These are phyloP conservation scores for Rhodotorula glutinis DNA, from an alignment of 1,284 basidiomycete genomes.

Conservation along the genomic window DNA sequence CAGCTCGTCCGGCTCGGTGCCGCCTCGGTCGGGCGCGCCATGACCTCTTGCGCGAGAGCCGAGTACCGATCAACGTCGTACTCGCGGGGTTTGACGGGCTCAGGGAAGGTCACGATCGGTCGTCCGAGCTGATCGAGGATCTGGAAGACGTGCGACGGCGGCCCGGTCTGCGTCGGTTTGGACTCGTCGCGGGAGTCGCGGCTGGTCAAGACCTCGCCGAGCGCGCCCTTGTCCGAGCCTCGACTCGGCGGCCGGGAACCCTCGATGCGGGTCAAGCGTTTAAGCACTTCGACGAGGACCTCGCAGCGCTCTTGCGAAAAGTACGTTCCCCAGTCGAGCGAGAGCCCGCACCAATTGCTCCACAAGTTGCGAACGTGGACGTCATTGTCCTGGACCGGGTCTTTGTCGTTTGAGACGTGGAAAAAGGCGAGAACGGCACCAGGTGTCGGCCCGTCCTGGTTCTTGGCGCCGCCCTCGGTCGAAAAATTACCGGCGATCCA, in stretches of 20 bases:
- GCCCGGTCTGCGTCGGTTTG: conserved; percentile 2
- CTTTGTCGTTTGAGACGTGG: conserved; percentile 67
- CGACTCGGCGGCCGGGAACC: conserved; percentile 28
- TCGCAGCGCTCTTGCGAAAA: conserved; percentile 27
- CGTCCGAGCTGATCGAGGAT: conserved; percentile 62
- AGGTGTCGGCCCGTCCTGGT: conserved; percentile 48
- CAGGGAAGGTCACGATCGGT: conserved; percentile 79
- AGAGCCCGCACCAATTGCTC: conserved; percentile 85
- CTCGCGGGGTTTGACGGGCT: conserved; percentile 3
- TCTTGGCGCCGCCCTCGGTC: conserved; percentile 6
- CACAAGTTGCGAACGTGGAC: conserved; percentile 70
- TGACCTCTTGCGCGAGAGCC: conserved; percentile 72
- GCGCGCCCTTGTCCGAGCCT: conserved; percentile 27
- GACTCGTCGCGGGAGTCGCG: not conserved
- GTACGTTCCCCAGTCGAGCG: conserved; percentile 33
- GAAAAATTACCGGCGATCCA: conserved; percentile 61
- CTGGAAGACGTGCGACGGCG: conserved; percentile 67
- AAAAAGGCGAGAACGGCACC: conserved; percentile 91
- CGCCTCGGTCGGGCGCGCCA: conserved; percentile 58
- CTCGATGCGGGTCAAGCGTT: conserved; percentile 23
- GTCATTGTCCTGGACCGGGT: conserved; percentile 73
- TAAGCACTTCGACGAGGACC: conserved; percentile 30
- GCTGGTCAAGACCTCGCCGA: conserved; percentile 14
- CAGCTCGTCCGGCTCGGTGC: conserved; percentile 81
- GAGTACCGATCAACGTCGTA: conserved; percentile 79